Evolutionary conservation across 1,139 yeast species (phyloP).

Genomic region (Debaryomyces udenii): DNA sequence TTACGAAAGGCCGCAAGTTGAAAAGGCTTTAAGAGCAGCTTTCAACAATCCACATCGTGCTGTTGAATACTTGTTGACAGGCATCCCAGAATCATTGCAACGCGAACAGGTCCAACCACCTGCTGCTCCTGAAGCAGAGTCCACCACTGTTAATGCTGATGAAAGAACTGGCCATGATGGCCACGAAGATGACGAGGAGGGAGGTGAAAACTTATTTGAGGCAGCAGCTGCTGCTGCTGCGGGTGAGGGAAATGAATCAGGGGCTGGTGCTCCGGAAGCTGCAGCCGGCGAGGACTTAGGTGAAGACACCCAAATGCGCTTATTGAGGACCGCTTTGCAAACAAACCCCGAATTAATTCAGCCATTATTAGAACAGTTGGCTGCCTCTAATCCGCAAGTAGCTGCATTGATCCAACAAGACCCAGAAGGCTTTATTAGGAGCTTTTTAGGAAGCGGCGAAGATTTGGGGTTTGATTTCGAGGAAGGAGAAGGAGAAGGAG

Average conservation of each 20-base stretch:
- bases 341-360: slow-evolving; percentile 90
- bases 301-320: slow-evolving; percentile 59
- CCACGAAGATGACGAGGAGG: slow-evolving; percentile 27
- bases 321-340: slow-evolving; percentile 76
- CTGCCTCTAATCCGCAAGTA: slow-evolving; percentile 82
- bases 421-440: slow-evolving; percentile 82
- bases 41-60: slow-evolving; percentile 98
- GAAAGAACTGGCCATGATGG: slow-evolving; percentile 27
- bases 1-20: slow-evolving; percentile 84
- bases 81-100: slow-evolving; percentile 74
- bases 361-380: slow-evolving; percentile 79
- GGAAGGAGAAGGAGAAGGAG: slow-evolving; percentile 39
- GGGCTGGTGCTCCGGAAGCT: slow-evolving; percentile 29
- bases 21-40: slow-evolving; percentile 91
- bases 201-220: slow-evolving; percentile 62
- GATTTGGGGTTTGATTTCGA: slow-evolving; percentile 48
- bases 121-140: slow-evolving; percentile 27
- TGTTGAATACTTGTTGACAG: slow-evolving; percentile 89
- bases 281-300: slow-evolving; percentile 31
- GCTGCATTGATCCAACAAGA: slow-evolving; percentile 81
- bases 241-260: slow-evolving; percentile 31
- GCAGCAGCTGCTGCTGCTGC: slow-evolving; percentile 69
- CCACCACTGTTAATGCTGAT: slow-evolving; percentile 22
- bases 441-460: slow-evolving; percentile 61
- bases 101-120: slow-evolving; percentile 26